These are phyloP conservation scores for Kodamaea sagamina DNA, from an alignment of 805 yeast genomes.

Conservation along the genomic window DNA sequence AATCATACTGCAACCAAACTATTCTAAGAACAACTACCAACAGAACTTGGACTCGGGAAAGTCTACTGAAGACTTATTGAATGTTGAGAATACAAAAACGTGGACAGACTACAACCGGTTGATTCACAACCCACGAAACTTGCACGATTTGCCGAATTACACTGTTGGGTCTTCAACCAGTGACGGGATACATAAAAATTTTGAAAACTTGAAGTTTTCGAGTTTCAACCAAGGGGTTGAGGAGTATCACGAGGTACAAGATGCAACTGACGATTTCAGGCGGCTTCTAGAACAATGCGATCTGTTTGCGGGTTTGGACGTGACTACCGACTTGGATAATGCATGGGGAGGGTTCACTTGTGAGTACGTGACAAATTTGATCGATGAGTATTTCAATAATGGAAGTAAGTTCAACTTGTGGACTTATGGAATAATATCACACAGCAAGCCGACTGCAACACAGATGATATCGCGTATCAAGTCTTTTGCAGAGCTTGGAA, in stretches of 20 bases:
- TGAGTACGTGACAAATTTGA: constrained; percentile 51
- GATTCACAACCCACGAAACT: constrained; percentile 61
- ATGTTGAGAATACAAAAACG: constrained; percentile 47
- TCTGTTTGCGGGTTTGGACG: constrained; percentile 65
- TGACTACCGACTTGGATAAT: constrained; percentile 68
- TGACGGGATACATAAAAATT: constrained; percentile 28
- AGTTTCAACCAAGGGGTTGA: constrained; percentile 57
- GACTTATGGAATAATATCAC: constrained; percentile 31
- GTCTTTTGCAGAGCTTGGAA: constrained; percentile 47
- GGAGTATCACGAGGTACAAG: constrained; percentile 49
- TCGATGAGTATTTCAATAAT: constrained; percentile 64
- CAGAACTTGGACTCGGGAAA: constrained; percentile 51
- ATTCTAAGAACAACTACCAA: constrained; percentile 63
- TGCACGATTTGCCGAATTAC: constrained; percentile 53
- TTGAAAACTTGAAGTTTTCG: constrained; percentile 44
- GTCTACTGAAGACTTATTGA: constrained; percentile 28
- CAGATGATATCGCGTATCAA: constrained; percentile 43
- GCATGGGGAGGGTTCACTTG: constrained; percentile 83
- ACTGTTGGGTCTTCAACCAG: constrained; percentile 8
- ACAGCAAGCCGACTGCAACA: constrained; percentile 40
- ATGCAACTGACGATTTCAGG: constrained; percentile 57
- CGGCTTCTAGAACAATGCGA: constrained; percentile 74
- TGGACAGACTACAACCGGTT: constrained; percentile 84
- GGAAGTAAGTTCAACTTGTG: constrained; percentile 41
- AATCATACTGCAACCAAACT: constrained; percentile 14